These are phyloP conservation scores for Trichoderma koningii DNA, from an alignment of 2,329 filamentous ascomycete genomes.

Conservation along the genomic window DNA sequence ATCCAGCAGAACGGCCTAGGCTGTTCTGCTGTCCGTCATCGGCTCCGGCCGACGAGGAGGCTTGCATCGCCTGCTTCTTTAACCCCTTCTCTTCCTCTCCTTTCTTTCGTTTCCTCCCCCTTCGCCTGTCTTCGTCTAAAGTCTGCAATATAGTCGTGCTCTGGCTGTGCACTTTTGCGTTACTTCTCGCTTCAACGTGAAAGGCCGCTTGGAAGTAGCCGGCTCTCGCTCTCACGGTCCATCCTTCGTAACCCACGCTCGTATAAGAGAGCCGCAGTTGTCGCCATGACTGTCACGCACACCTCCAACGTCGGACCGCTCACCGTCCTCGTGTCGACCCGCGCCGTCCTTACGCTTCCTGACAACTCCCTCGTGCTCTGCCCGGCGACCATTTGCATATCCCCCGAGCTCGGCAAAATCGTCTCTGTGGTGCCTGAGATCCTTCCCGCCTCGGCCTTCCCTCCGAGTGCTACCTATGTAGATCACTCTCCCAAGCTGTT, in stretches of 20 bases:
- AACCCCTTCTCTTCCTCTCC: slow-evolving; percentile 4
- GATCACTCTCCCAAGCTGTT: slow-evolving; percentile 85
- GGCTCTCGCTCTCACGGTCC: slow-evolving; percentile 3
- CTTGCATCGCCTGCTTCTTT: slow-evolving; percentile 2
- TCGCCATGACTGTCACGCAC: slow-evolving; percentile 39
- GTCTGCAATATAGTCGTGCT: slow-evolving; percentile 10
- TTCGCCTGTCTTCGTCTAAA: slow-evolving; percentile 2
- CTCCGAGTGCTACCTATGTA: slow-evolving; percentile 69
- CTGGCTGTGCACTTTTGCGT: slow-evolving; percentile 18
- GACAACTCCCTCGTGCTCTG: slow-evolving; percentile 65
- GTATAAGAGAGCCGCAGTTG: neutral
- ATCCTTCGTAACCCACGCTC: neutral
- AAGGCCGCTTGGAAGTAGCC: slow-evolving; percentile 8
- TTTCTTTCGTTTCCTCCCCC: neutral
- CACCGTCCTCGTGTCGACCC: slow-evolving; percentile 79
- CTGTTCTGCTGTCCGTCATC: slow-evolving; percentile 10
- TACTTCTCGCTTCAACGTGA: neutral
- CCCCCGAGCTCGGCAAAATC: slow-evolving; percentile 79
- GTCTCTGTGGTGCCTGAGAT: slow-evolving; percentile 71
- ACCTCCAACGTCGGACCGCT: slow-evolving; percentile 46
- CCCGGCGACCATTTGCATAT: slow-evolving; percentile 81
- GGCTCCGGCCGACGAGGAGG: slow-evolving; percentile 26
- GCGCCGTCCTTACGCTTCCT: slow-evolving; percentile 75
- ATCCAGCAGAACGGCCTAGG: slow-evolving; percentile 18
- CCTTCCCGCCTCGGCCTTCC: slow-evolving; percentile 75